These are phyloP conservation scores for Cicer bijugum DNA, from an alignment of 306 rosid species.

Conservation along the genomic window DNA sequence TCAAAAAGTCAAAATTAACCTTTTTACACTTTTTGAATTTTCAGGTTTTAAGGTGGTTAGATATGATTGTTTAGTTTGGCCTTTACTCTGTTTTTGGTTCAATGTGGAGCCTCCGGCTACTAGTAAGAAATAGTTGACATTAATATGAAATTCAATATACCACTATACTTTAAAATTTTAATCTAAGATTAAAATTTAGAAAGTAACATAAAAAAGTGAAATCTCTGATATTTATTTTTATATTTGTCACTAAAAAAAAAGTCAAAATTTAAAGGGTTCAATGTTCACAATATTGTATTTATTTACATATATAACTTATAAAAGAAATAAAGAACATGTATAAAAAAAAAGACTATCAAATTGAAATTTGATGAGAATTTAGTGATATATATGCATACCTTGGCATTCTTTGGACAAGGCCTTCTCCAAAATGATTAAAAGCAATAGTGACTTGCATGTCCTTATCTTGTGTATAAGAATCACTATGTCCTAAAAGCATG, in stretches of 20 bases:
- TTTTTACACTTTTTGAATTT: not conserved
- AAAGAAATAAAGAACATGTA: no score
- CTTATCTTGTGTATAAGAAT: constrained; percentile 70
- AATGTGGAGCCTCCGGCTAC: not conserved
- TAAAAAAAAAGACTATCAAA: no score
- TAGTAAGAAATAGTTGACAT: not conserved
- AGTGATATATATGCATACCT: constrained; percentile 54
- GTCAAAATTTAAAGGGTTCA: no score
- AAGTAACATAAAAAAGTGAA: no score
- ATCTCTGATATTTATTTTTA: no score
- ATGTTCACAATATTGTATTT: no score
- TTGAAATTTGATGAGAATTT: not conserved
- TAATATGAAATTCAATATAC: no score
- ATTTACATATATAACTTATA: no score
- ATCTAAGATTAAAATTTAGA: no score
- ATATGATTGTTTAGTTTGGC: not conserved
- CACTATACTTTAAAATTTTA: no score
- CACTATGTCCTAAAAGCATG: constrained; percentile 92
- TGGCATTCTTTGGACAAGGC: constrained; percentile 95
- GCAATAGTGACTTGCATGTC: constrained; percentile 83
- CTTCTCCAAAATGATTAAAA: constrained; percentile 92
- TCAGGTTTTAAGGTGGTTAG: not conserved
- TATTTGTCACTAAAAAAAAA: no score
- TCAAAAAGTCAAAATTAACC: not conserved
- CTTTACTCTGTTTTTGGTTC: not conserved